Evolutionary conservation across 495 filamentous ascomycete genomes (phyloP), one percentile per base, ranked within the genome.

Genomic region (Penicillium flavigenum): DNA sequence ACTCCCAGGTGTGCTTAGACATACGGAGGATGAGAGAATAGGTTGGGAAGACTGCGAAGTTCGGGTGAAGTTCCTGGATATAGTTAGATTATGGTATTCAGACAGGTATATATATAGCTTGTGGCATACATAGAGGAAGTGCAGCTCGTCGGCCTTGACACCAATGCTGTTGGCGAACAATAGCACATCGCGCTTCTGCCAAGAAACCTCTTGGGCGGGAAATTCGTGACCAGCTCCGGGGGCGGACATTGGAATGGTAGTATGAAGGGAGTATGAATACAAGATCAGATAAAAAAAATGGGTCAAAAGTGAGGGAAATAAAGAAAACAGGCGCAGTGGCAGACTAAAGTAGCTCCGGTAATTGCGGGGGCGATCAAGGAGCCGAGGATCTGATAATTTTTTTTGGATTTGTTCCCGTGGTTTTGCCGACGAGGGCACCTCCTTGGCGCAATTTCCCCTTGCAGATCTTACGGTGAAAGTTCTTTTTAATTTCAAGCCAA

Each of bases 141-240:
- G 91, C 61, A 96, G 81, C 77, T 96, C 91, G 55, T 96, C 85
- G n/a, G 80, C 79, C 48, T 85, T 92, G 69, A 82, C 83, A 17
- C 92, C 91, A 66, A 96, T 92, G 73, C 86, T 90, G 72, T 90
- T 87, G 36, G 91, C 91, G 68, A 96, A 96, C 27, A 96, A 83
- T 61, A 96, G 78, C 24, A 85, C 82, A 78, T 96, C 91, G 39
- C 91, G 82, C 83, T 94, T 91, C 61, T 88, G 74, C 91, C 91
- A 96, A 62, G 85, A 80, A 5, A 96, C 90, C 63, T 84, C 80
- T 63, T 81, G 69, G 39, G 83, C 61, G 49, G 88, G 87, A 67
- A 87, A 92, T 75, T 92, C 85, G 73, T 89, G 88, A 60, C 90
- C 89, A 64, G 79, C 88, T 63, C 89, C 90, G 61, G 88, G 88